Base-by-base conservation (phyloP, 2,329 filamentous ascomycete species). In the Periconia macrospinosa region DNA sequence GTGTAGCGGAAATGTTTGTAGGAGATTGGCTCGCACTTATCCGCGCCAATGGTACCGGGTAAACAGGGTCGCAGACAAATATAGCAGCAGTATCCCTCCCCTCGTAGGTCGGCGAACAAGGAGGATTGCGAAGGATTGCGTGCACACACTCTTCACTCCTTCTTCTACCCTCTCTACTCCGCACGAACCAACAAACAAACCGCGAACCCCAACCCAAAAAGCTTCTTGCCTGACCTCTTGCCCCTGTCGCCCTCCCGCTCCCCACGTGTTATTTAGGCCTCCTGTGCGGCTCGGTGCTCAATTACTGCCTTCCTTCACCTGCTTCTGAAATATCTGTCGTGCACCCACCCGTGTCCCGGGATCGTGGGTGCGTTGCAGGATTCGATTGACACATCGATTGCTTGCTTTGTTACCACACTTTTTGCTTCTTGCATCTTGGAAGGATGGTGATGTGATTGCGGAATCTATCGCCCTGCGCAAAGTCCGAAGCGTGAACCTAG, bases 271-370 rank as follows among this genome's bases (percentile, higher is more conserved):
- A 13, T 3, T 37, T n/a, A n/a, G 11, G 11, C 33, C 5, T 37
- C 33, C 33, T 27, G 11, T 37, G 13, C 41, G 41, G 13, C 41
- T 23, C 41, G 17, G 10, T 3, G 41, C 17, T 43, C 17, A n/a
- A n/a, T n/a, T n/a, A 19, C 17, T 13, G 7, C 20, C 41, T 13
- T 27, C 41, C 6, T 43, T 42, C 9, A 15, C 17, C 15, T 19
- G 41, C 55, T 58, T 50, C n/a, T n/a, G n/a, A n/a, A 8, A 27
- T 27, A 27, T 27, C 23, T 27, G 23, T 8, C 8, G 23, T 27
- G 23, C 23, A 27, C n/a, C n/a, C n/a, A 27, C 23, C 23, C 23
- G 23, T 27, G 23, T 3, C 23, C 23, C 23, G 23, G 23, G 23
- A 8, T 27, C 23, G 5, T 8, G 23, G 23, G 3, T 27, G 23